Evolutionary conservation across 2,329 filamentous ascomycete genomes (phyloP).

Genomic region (Samsoniella hepiali): DNA sequence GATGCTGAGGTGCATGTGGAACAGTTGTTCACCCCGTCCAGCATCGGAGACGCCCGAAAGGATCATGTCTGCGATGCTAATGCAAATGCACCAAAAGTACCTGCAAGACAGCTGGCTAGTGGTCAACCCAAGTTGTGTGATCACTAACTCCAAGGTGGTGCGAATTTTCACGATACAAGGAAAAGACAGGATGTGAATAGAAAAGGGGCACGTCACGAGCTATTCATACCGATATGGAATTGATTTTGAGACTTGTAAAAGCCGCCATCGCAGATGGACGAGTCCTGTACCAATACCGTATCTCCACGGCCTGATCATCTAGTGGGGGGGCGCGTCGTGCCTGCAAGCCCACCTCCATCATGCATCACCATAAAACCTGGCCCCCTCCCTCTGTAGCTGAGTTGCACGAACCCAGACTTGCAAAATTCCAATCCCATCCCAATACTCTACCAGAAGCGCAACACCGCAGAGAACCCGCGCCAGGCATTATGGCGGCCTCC

Average conservation of each 20-base stretch:
- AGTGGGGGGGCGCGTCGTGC: background rate
- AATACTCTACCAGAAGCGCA: background rate
- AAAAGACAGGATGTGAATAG: too few relatives aligned
- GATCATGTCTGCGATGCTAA: background rate
- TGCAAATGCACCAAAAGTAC: background rate
- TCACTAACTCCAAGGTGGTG: background rate
- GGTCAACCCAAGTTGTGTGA: too few relatives aligned
- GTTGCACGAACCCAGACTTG: background rate
- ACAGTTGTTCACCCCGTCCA: background rate
- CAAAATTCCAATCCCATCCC: background rate
- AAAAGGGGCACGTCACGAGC: too few relatives aligned
- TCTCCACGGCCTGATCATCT: background rate
- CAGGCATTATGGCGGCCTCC: constrained; percentile 33
- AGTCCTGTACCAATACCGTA: background rate
- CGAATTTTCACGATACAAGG: background rate
- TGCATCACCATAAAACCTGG: background rate
- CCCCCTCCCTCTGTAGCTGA: background rate
- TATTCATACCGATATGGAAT: too few relatives aligned
- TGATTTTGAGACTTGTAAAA: background rate
- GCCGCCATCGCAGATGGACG: background rate
- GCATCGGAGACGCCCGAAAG: background rate
- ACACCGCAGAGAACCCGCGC: background rate
- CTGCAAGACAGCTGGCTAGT: background rate
- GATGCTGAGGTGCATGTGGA: background rate
- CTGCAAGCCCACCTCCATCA: background rate